phyloP scores from a whole-genome alignment of 106 monocot genomes.

The Agapanthus africanus region DNA sequence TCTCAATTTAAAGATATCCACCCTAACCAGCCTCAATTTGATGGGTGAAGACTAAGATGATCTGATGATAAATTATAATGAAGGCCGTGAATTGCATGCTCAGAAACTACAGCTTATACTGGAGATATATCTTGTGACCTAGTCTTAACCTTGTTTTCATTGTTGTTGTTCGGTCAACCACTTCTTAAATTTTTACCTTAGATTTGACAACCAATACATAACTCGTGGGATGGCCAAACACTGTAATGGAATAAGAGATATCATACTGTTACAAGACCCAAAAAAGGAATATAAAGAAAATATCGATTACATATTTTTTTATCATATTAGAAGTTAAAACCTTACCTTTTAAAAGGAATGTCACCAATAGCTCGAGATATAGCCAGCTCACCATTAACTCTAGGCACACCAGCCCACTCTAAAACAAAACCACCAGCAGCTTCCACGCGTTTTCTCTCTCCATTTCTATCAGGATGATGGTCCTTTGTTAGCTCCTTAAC shows the following conservation, averaged over 20 bases:
- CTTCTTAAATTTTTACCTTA: not conserved
- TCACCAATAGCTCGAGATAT: slow-evolving; percentile 94
- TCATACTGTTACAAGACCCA: not conserved
- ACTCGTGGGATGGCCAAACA: not conserved
- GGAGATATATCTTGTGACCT: not conserved
- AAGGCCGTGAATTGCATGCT: not conserved
- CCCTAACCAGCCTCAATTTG: not conserved
- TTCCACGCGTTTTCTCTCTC: slow-evolving; percentile 77
- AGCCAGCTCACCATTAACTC: slow-evolving; percentile 81
- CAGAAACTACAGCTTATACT: not conserved
- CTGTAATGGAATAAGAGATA: not conserved
- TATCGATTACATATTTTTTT: not conserved
- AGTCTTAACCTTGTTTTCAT: not conserved
- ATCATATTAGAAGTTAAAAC: too few species aligned
- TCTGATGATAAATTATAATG: too few species aligned
- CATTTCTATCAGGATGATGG: slow-evolving; percentile 82
- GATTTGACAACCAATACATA: not conserved
- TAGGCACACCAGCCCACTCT: slow-evolving; percentile 71
- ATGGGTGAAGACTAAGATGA: not conserved
- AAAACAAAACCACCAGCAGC: slow-evolving; percentile 74
- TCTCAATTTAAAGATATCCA: not conserved
- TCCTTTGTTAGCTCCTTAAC: slow-evolving; percentile 84
- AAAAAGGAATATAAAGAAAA: slow-evolving; percentile 1
- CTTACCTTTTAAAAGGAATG: slow-evolving; percentile 65
- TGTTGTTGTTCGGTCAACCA: not conserved